phyloP scores from a whole-genome alignment of 345 rosid genomes.

The Carallia pectinifolia region DNA sequence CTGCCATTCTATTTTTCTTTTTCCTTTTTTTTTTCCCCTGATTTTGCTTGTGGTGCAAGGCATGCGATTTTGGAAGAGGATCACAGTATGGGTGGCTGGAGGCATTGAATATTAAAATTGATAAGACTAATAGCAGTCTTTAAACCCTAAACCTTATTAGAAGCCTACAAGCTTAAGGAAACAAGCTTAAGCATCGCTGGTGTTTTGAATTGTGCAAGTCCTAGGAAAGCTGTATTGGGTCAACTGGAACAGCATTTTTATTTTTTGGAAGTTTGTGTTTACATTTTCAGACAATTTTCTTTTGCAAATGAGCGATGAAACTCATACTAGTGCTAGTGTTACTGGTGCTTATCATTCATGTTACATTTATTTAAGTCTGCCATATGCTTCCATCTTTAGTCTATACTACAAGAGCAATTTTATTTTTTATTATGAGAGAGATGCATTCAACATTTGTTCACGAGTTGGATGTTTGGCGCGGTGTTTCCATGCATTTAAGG shows the following conservation, averaged over 20 bases:
- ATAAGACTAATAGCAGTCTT: neutral
- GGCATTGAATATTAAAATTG: no score
- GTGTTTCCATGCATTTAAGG: slow-evolving; percentile 3
- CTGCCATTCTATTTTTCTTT: no score
- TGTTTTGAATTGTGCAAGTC: neutral
- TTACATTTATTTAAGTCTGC: neutral
- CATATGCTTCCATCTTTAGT: neutral
- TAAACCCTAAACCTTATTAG: neutral
- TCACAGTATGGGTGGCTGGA: no score
- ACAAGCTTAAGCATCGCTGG: neutral
- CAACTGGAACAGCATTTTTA: neutral
- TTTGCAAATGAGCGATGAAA: neutral
- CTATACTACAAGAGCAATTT: neutral
- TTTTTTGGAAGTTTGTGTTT: neutral
- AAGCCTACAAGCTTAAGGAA: neutral
- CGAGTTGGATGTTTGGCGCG: neutral
- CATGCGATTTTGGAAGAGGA: no score
- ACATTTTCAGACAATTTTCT: neutral
- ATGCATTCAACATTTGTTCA: slow-evolving; percentile 17
- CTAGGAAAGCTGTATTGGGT: neutral
- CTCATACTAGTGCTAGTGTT: no score
- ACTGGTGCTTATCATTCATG: neutral
- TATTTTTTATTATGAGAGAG: neutral
- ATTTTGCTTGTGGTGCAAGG: no score
- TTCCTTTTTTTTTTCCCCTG: no score